Evolutionary conservation across 768 basidiomycete genomes (phyloP).

Genomic region (Amanita pallidorosea): DNA sequence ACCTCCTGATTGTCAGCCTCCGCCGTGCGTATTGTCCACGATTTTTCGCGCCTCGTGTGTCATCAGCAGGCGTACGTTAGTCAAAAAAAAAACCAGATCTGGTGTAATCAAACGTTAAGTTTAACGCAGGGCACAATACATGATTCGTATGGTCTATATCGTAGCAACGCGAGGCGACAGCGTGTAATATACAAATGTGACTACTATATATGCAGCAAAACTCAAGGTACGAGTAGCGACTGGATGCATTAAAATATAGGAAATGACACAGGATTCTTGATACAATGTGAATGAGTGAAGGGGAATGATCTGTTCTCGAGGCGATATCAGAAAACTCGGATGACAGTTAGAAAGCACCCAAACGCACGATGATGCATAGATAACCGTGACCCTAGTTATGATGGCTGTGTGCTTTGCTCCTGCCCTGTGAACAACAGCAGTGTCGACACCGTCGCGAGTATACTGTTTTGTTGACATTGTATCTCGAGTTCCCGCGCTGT

Average conservation of each 20-base stretch:
- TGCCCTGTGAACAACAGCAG: constrained; percentile 4
- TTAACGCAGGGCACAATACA: background rate
- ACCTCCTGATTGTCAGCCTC: background rate
- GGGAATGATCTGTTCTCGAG: background rate
- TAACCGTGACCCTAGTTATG: background rate
- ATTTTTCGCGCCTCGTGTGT: background rate
- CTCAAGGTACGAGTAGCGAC: background rate
- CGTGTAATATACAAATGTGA: constrained; percentile 3
- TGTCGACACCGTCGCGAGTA: constrained; percentile 50
- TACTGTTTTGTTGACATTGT: constrained; percentile 84
- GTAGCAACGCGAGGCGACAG: background rate
- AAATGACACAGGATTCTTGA: background rate
- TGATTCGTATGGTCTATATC: background rate
- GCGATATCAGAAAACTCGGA: background rate
- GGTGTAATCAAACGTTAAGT: background rate
- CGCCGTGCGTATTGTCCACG: background rate
- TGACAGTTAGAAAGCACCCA: background rate
- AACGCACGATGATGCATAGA: background rate
- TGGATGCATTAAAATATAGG: background rate
- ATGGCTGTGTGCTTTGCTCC: background rate
- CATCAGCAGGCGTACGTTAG: background rate
- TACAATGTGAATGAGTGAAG: background rate
- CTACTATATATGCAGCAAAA: background rate
- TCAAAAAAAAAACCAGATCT: background rate
- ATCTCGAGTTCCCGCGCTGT: constrained; percentile 77